Base-by-base conservation (phyloP, 768 basidiomycete genomes). In the Suillus lakei region DNA sequence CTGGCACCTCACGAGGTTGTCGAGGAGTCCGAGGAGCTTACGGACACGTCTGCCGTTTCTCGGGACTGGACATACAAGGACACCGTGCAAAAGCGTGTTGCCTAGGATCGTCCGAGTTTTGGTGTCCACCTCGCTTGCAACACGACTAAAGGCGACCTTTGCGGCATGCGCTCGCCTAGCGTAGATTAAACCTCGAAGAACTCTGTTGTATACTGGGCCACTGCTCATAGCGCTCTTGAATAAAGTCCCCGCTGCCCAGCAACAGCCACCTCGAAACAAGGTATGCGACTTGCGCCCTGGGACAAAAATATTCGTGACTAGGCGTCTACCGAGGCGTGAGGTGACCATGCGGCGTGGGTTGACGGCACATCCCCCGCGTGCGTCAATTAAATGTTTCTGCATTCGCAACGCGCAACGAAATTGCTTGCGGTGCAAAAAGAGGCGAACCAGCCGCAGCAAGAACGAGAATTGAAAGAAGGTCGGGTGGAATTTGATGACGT, bases 31-130 rank as follows among this genome's bases (percentile, higher is more conserved):
- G 23, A 79, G 62, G 32, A 84, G 68, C 65, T 78, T 79, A 30
- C 82, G 79, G n/a, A 88, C 76, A 15, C 83, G 76, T 54, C 82
- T 81, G 36, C 78, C 80, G 63, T 85, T 83, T 21, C 80, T 77
- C 34, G 76, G 76, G 41, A 69, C 68, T 39, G 75, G 70, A 38
- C 65, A 72, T 21, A 71, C 66, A 38, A 84, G 67, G 8, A 79
- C 70, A 2, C 82, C 84, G 62, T 87, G 80, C 3, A 91, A 72
- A 36, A 91, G 80, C 36, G 81, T 80, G 69, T 91, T 92, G 4
- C 87, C 88, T 13, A 89, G 71, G 26, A 73, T 68, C 0, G 87
- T 86, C 48, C 76, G 72, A 16, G 73, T 73, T 64, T 68, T 70
- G 5, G 63, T 21, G 63, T 81, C 78, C 23, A 82, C 66, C 1